Evolutionary conservation across 768 basidiomycete species (phyloP), one percentile per base, ranked within the genome.

Genomic region (Termitomyces bulborhizus): DNA sequence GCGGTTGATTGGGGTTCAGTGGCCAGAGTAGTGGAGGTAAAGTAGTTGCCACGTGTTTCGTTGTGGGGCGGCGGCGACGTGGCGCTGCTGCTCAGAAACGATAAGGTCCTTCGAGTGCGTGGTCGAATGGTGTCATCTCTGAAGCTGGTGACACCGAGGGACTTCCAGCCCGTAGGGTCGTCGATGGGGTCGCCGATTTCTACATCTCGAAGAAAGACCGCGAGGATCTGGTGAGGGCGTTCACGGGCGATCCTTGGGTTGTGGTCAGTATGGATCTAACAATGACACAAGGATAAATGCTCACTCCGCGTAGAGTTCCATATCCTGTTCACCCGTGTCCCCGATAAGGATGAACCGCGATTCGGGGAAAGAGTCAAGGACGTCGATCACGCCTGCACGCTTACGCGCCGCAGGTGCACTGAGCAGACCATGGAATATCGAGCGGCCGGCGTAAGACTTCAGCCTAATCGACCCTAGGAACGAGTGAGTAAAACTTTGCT

Each of bases 281-380:
- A 31, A 40, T 11, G 8, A 32, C 3, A 49, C 31, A 39, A 36
- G 15, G 32, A 36, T 24, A 13, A 42, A 42, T 1, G 67, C 75
- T n/a, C 60, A 80, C 80, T 83, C 75, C 13, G 86, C 76, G 67
- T 98, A 98, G 1, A 98, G 76, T 68, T 98, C 94, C 43, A 98
- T 71, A 69, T 98, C 96, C 61, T 97, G 95, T 66, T 98, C 96
- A 34, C 95, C 96, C 0, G 86, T 84, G 67, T 98, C 96, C 6
- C 96, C 96, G 40, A 98, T 76, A 47, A 95, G 80, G 64, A 98
- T 69, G 70, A 98, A 97, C 39, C 70, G 74, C 1, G 89, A 83
- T 40, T 83, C 74, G 0, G 83, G 83, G 67, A 95, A 95, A 2
- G 82, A 73, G 39, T 87, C 79, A 12, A 95, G 72, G 21, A 92